phyloP scores from a whole-genome alignment of 1,139 yeast species.

The Diutina siamensis region DNA sequence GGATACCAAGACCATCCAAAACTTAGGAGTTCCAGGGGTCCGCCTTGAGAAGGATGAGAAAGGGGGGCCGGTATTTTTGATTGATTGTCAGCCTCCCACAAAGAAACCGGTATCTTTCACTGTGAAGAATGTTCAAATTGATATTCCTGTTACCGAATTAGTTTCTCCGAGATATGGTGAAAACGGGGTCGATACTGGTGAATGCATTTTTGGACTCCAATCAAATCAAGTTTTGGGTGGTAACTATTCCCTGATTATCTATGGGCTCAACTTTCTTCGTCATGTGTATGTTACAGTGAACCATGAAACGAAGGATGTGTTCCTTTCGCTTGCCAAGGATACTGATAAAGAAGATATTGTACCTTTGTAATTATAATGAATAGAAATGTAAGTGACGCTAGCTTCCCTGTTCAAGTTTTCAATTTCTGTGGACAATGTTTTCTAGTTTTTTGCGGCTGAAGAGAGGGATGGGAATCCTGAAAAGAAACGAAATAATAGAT shows the following conservation, averaged over 20 bases:
- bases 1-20: background rate
- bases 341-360: background rate
- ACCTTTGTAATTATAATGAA: background rate
- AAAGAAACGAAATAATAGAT: too few relatives aligned
- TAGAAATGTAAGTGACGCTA: too few relatives aligned
- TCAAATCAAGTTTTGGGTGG: too few relatives aligned
- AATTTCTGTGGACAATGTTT: too few relatives aligned
- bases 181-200: background rate
- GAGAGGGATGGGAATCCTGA: too few relatives aligned
- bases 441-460: too few relatives aligned
- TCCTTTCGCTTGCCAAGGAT: background rate
- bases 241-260: too few relatives aligned
- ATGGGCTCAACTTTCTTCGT: too few relatives aligned
- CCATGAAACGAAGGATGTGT: background rate
- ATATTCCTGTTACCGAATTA: background rate
- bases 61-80: background rate
- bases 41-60: background rate
- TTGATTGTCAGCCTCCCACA: background rate
- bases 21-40: background rate
- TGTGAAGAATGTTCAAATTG: background rate
- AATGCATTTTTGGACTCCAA: background rate
- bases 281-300: background rate
- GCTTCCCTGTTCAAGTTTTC: too few relatives aligned
- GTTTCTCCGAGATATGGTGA: too few relatives aligned
- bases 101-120: background rate